Base-by-base conservation (phyloP, 2,329 filamentous ascomycete species). In the Nemania sp. region DNA sequence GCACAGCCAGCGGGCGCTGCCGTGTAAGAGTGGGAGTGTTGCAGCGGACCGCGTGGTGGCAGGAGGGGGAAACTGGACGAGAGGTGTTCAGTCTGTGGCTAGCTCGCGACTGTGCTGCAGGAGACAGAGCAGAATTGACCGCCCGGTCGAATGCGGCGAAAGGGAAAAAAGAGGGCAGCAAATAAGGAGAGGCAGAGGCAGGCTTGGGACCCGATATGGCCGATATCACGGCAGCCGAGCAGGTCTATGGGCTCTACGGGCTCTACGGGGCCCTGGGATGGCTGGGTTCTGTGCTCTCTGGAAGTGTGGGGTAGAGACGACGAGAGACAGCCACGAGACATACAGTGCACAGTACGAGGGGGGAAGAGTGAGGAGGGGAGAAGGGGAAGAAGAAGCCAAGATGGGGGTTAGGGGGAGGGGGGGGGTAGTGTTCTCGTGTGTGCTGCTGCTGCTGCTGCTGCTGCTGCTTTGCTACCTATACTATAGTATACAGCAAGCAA, bases 1-100 rank as follows among this genome's bases (percentile, higher is more conserved):
- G 34, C 53, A 45, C 46, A 49, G 32, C 47, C 66, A 65, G 62
- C 63, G 51, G 46, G 52, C 54, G 58, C 58, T 47, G 54, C 60
- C 29, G 50, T 57, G 47, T 60, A 63, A 53, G 63, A 64, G 60
- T 67, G 67, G 66, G 59, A 70, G 68, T 70, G 72, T 70, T 66
- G 68, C 71, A 73, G 70, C 70, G 69, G 66, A 71, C 68, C 65
- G 71, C 72, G 72, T 71, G 71, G 69, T 69, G 64, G 68, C 65
- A 68, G 64, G 66, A 68, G 63, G 66, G 64, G 63, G 68, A 69
- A 70, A 68, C 63, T 69, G 68, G 70, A 65, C 64, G 57, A 69
- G 57, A 68, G 61, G 59, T 67, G 65, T 60, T 67, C 69, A 71
- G 63, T 65, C 66, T 69, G 66, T 69, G 70, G 68, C 69, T 72